Evolutionary conservation across 768 basidiomycete genomes (phyloP), one percentile per base, ranked within the genome.

Genomic region (Podaxis pistillaris): DNA sequence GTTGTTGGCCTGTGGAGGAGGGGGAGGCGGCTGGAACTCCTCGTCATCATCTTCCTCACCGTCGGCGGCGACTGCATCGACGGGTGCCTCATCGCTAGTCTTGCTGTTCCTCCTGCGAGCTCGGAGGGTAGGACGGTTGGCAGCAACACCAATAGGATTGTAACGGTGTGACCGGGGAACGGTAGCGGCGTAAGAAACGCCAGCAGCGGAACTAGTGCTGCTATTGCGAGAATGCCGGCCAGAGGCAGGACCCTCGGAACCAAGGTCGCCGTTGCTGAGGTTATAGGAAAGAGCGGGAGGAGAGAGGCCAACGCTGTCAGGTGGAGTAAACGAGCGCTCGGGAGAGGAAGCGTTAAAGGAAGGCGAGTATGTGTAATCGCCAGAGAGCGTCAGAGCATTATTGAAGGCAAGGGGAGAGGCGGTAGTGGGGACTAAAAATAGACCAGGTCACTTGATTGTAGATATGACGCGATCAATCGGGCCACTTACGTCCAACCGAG

Each of bases 91-190:
- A 22, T 91, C 88, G 69, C 88, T 84, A 68, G 80, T 81, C 70
- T 76, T 73, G 66, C 79, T 79, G 26, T 75, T 69, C 65, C 77
- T 78, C 68, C 80, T 75, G 72, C 75, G 81, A 66, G 78, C 79
- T 64, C 79, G 76, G 59, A 77, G 79, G 74, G 81, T 84, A 40
- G 87, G 77, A 61, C 86, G 79, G 56, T 83, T 79, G 63, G 86
- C 78, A 50, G 85, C 76, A 15, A 83, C 79, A 61, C 82, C 76
- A 67, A 92, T 86, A 4, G 91, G 90, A 77, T 91, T 90, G 81
- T 84, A 92, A 67, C 91, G 89, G 69, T 88, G 88, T 54, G 90
- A 89, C 66, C 89, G 81, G 30, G 88, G 89, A 46, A 90, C 84
- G 36, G 86, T 79, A 28, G 90, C 82, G 66, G 76, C 77, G 70